phyloP scores from a whole-genome alignment of 129 eudicot species.

The Dittrichia graveolens region DNA sequence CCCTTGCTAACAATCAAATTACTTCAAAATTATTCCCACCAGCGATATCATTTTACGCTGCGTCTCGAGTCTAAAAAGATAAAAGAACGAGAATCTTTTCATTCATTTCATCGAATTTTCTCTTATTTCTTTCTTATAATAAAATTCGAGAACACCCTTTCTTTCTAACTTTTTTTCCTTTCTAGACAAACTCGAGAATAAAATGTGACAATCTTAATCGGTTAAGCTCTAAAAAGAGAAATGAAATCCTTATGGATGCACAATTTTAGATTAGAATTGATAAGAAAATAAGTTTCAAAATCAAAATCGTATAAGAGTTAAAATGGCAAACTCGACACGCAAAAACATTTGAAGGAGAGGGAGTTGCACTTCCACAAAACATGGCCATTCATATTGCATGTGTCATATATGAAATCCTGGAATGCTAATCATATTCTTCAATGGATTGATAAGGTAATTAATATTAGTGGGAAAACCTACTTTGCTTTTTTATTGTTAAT shows the following conservation, averaged over 20 bases:
- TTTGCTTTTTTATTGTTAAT: neutral
- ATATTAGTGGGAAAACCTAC: conserved; percentile 24
- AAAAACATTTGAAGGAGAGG: neutral
- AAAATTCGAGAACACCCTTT: no score
- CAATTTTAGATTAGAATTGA: neutral
- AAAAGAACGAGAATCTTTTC: no score
- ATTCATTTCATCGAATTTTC: no score
- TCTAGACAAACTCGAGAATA: neutral
- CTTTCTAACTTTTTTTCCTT: neutral
- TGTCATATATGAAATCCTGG: conserved; percentile 9
- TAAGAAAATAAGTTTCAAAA: conserved; percentile 10
- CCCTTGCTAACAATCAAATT: neutral
- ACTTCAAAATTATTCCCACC: neutral
- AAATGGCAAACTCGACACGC: conserved; percentile 17
- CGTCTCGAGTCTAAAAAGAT: no score
- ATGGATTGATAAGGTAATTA: neutral
- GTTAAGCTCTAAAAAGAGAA: neutral
- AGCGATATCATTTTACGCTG: no score
- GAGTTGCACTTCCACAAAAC: conserved; percentile 20
- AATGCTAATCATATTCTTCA: neutral
- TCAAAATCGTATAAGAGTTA: neutral
- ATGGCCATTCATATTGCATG: conserved; percentile 37
- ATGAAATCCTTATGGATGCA: conserved; percentile 22
- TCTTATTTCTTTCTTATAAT: no score
- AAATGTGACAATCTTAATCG: neutral